These are phyloP conservation scores for Oidiodendron maius DNA, from an alignment of 495 filamentous ascomycete species.

Conservation along the genomic window DNA sequence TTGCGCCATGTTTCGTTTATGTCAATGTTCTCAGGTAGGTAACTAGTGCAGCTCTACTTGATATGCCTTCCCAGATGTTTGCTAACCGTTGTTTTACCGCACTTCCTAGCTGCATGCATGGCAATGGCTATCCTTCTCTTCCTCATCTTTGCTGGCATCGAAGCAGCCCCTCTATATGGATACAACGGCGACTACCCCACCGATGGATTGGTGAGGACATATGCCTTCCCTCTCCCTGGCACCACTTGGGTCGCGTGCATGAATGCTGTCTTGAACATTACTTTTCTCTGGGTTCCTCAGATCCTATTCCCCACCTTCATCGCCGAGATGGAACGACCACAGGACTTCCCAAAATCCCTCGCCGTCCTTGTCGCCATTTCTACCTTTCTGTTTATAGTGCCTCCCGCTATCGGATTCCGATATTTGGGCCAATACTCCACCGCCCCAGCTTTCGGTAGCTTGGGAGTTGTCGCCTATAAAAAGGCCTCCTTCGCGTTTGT, in stretches of 20 bases:
- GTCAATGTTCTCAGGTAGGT: conserved; percentile 34
- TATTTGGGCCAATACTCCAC: conserved; percentile 45
- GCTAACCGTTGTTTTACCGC: not conserved
- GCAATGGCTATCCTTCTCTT: conserved; percentile 39
- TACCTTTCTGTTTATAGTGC: conserved; percentile 46
- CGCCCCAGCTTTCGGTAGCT: conserved; percentile 44
- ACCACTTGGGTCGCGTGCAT: conserved; percentile 40
- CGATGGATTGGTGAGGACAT: conserved; percentile 33
- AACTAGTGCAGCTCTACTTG: not conserved
- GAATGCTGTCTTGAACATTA: conserved; percentile 42
- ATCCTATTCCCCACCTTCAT: conserved; percentile 54
- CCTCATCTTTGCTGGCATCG: conserved; percentile 39
- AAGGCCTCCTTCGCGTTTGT: conserved; percentile 70
- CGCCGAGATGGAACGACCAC: conserved; percentile 50
- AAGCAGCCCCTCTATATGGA: conserved; percentile 29
- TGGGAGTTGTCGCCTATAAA: conserved; percentile 27
- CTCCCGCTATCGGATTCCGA: conserved; percentile 44
- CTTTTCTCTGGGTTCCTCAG: conserved; percentile 41
- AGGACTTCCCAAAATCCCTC: conserved; percentile 49
- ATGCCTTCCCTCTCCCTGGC: conserved; percentile 38
- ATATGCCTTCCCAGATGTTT: not conserved
- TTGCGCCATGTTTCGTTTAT: conserved; percentile 38
- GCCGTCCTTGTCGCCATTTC: conserved; percentile 42
- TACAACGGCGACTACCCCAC: conserved; percentile 32
- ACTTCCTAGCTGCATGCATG: conserved; percentile 32